Evolutionary conservation across 306 rosid species (phyloP).

Genomic region (Phaseolus lunatus): DNA sequence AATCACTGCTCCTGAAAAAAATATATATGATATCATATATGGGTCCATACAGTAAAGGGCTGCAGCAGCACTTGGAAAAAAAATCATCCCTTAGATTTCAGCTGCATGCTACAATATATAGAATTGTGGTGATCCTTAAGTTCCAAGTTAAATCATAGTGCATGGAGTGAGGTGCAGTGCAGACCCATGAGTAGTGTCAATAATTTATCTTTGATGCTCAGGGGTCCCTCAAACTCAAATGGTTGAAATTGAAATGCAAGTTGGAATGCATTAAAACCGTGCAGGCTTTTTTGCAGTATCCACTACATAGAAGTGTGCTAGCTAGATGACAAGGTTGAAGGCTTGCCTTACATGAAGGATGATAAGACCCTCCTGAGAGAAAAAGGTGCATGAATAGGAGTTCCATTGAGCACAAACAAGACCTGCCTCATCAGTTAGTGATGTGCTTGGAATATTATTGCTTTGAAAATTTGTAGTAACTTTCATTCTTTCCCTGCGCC

Average conservation of each 20-base stretch:
- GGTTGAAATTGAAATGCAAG: constrained; percentile 45
- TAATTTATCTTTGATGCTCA: constrained; percentile 39
- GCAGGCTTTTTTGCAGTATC: constrained; percentile 58
- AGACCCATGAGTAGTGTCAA: constrained; percentile 46
- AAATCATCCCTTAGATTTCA: neutral
- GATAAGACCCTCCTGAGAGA: constrained; percentile 43
- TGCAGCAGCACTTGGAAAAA: neutral
- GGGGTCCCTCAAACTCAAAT: constrained; percentile 46
- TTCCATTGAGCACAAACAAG: constrained; percentile 46
- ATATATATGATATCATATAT: neutral
- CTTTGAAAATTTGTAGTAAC: constrained; percentile 34
- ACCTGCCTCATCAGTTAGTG: constrained; percentile 23
- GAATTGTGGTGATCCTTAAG: constrained; percentile 41
- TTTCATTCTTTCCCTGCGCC: constrained; percentile 22
- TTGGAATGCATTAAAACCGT: constrained; percentile 52
- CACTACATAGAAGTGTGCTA: constrained; percentile 42
- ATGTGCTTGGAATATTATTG: constrained; percentile 43
- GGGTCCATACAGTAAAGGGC: constrained; percentile 38
- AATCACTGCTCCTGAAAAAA: constrained; percentile 12
- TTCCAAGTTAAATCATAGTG: constrained; percentile 49
- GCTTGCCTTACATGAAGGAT: constrained; percentile 34
- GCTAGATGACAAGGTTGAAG: constrained; percentile 50
- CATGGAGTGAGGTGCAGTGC: constrained; percentile 42
- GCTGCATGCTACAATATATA: neutral
- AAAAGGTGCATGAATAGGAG: constrained; percentile 38